Base-by-base conservation (phyloP, 2,329 filamentous ascomycete genomes). In the Alternaria alternata region DNA sequence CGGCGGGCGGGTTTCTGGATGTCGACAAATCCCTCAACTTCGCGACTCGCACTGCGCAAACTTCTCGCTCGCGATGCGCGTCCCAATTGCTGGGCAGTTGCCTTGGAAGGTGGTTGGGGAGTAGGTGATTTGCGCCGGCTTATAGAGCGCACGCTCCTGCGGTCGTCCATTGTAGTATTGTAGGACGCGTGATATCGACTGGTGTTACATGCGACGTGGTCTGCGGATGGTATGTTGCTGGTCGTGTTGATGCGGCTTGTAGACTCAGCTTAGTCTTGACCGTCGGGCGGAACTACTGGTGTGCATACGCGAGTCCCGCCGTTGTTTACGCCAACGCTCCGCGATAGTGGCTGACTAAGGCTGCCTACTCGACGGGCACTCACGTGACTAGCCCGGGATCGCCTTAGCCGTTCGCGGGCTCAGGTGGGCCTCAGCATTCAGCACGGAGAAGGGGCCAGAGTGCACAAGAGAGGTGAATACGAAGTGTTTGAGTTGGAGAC, bases 41-140 rank as follows among this genome's bases (percentile, higher is more conserved):
- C 80, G 57, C 72, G 76, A 67, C 80, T 82, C 52, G 74, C 75
- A 67, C 79, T 81, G 66, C 80, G 75, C 46, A 78, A 73, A 24
- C 61, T 66, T 44, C 78, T 71, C 26, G 65, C 63, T 41, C 68
- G 73, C 62, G 72, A 57, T 58, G 63, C 63, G 62, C 70, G 74
- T 59, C 53, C 70, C 22, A 64, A 42, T 52, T 65, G 69, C 5
- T 65, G 61, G 14, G 64, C 59, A 43, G 63, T 62, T 39, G 62
- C 54, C 54, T 68, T 63, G 38, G 71, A 61, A 9, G 64, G 59
- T 22, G 70, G 67, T 58, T 76, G 72, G 51, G 73, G 72, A 46
- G 71, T 72, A 16, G 71, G 73, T n/a, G 71, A 75, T 32, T 61
- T 76, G 66, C 71, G 76, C 56, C 77, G 76, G 64, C 69, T 76